phyloP scores from a whole-genome alignment of 192 early-diverging fungal species.

The Paraglomus brasilianum region DNA sequence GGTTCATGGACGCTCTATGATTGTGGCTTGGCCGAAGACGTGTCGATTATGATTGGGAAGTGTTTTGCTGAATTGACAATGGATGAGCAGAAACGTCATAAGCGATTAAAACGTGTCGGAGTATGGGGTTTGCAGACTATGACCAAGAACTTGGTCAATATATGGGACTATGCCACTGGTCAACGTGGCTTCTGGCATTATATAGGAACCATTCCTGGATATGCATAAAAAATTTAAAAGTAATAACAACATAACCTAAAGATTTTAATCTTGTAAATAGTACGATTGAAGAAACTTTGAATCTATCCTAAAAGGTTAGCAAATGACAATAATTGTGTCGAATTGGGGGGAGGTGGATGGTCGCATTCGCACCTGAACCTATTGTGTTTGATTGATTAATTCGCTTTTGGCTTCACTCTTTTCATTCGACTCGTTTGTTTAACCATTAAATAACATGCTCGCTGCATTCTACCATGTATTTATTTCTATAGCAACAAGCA shows the following conservation, averaged over 20 bases:
- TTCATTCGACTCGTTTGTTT: too few relatives aligned
- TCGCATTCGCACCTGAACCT: too few relatives aligned
- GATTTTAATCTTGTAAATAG: background rate
- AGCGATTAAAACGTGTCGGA: slow-evolving; percentile 82
- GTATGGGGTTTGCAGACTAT: slow-evolving; percentile 84
- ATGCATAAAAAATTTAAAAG: background rate
- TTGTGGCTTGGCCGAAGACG: slow-evolving; percentile 68
- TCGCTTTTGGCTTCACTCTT: too few relatives aligned
- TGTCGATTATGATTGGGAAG: slow-evolving; percentile 80
- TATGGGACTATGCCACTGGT: slow-evolving; percentile 73
- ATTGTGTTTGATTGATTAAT: too few relatives aligned
- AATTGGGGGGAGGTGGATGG: too few relatives aligned
- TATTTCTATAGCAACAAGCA: too few relatives aligned
- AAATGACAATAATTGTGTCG: too few relatives aligned
- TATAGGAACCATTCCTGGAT: slow-evolving; percentile 34
- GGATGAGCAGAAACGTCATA: slow-evolving; percentile 79
- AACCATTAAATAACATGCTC: too few relatives aligned
- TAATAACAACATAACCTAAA: background rate
- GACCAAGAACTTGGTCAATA: slow-evolving; percentile 63
- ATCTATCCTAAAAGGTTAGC: too few relatives aligned
- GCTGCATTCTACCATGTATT: too few relatives aligned
- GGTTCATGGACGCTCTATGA: slow-evolving; percentile 92
- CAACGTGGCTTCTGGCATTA: slow-evolving; percentile 71
- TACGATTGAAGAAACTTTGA: too few relatives aligned
- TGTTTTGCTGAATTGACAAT: slow-evolving; percentile 75